Base-by-base conservation (phyloP, 495 filamentous ascomycete species). In the Neurospora tetrasperma region DNA sequence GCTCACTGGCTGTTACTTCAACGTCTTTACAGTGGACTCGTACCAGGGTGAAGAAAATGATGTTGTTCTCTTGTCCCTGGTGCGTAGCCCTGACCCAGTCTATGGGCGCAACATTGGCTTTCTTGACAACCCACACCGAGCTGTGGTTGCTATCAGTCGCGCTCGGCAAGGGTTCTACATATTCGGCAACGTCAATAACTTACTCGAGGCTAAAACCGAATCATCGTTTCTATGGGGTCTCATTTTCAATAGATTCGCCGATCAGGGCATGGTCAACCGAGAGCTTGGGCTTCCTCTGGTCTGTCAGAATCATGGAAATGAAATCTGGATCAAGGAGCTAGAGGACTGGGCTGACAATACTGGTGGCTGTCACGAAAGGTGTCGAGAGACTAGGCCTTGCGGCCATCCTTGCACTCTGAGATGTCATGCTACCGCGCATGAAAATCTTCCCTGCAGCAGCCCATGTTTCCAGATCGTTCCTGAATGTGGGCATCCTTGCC, bases 41-140 rank as follows among this genome's bases (percentile, higher is more conserved):
- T 98, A 95, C 79, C 96, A 98, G 78, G 95, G 95, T 39, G 94
- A 98, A 78, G 94, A 98, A 76, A 98, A 98, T 75, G 93, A 93
- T 23, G 84, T 98, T 43, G 83, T 98, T 20, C 75, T 98, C 5
- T 84, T 98, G 1, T 97, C 94, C 0, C 83, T 98, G 0, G 95
- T 97, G 12, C 86, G 96, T 66, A 94, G 90, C 76, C 79, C 79
- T 3, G 70, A 75, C 14, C 68, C 38, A 0, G 75, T 75, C 20
- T 73, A 75, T 11, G 54, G 75, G 14, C 74, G 71, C 31, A 72
- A 83, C 42, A 89, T 93, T 69, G 93, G 92, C 4, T 98, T 95
- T 76, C 81, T 96, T 27, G 84, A 85, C 11, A 88, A 91, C 66
- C 85, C 89, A 75, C 96, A 97, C 74, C 88, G 95, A 74, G 87